These are phyloP conservation scores for Aspergillus sp. DNA, from an alignment of 2,329 filamentous ascomycete genomes.

Conservation along the genomic window DNA sequence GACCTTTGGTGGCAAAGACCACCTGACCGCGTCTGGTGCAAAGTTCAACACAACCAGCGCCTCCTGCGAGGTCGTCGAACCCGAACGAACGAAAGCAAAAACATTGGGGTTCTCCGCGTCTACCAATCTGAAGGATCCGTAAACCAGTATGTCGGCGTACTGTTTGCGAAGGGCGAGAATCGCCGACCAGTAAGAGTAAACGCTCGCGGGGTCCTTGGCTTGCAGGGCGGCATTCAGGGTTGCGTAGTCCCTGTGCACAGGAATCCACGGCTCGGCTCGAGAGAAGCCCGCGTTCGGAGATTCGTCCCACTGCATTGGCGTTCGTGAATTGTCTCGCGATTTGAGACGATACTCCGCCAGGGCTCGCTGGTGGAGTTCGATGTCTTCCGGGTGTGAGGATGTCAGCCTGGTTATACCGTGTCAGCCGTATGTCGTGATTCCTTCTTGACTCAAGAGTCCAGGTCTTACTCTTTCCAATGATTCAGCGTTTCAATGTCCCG, in stretches of 20 bases:
- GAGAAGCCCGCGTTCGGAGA: constrained; percentile 59
- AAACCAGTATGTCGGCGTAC: constrained; percentile 62
- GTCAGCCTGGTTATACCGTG: not conserved
- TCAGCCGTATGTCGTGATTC: not conserved
- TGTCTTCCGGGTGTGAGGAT: constrained; percentile 15
- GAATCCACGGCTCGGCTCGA: constrained; percentile 67
- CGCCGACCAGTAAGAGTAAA: constrained; percentile 61
- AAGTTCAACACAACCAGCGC: constrained; percentile 30
- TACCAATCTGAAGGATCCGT: constrained; percentile 60
- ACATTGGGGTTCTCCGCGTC: constrained; percentile 50
- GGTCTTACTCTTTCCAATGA: constrained; percentile 48
- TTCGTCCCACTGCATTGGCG: constrained; percentile 68
- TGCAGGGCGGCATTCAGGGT: constrained; percentile 57
- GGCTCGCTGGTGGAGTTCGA: constrained; percentile 12
- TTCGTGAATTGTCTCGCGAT: constrained; percentile 65
- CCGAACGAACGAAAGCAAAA: constrained; percentile 54
- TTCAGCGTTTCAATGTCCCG: constrained; percentile 63
- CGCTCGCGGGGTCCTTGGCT: constrained; percentile 39
- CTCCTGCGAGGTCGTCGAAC: constrained; percentile 19
- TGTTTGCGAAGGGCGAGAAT: constrained; percentile 59
- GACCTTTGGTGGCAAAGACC: not conserved
- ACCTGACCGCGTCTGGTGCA: constrained; percentile 1
- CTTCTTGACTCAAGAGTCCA: constrained; percentile 18
- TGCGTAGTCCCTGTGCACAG: constrained; percentile 60
- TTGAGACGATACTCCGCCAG: constrained; percentile 32